These are phyloP conservation scores for Colletotrichum gloeosporioides DNA, from an alignment of 2,329 filamentous ascomycete species.

Conservation along the genomic window DNA sequence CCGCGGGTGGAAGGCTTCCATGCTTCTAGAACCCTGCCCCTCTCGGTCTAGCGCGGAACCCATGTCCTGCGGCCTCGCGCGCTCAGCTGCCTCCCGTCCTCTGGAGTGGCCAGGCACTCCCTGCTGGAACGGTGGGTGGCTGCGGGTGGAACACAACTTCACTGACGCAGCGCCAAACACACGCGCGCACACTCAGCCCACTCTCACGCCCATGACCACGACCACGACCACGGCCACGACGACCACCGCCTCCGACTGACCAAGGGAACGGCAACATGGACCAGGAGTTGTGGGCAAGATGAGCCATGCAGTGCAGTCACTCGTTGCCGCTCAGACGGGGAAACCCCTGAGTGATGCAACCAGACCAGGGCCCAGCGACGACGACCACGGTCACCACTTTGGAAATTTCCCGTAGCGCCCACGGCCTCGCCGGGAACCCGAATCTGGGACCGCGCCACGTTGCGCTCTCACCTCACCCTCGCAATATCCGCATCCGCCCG, in stretches of 20 bases:
- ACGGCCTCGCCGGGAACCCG: constrained; percentile 11
- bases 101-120: background rate
- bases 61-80: background rate
- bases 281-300: background rate
- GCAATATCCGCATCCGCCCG: no score
- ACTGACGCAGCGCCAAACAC: background rate
- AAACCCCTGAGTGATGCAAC: background rate
- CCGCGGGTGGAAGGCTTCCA: background rate
- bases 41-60: background rate
- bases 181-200: background rate
- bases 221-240: no score
- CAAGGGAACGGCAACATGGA: background rate
- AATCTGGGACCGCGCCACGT: background rate
- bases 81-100: background rate
- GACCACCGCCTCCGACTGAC: background rate
- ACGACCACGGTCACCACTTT: background rate
- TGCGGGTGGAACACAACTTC: background rate
- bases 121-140: background rate
- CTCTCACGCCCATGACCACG: no score
- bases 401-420: background rate
- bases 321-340: background rate
- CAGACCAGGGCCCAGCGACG: background rate
- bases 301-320: background rate
- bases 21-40: constrained; percentile 17
- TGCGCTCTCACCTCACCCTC: background rate